A percentile compares a stretch with the other conserved stretches of the same genome.
Evolutionary conservation across 2,329 filamentous ascomycete species (phyloP).

Genomic region (Microascus cirrosus): DNA sequence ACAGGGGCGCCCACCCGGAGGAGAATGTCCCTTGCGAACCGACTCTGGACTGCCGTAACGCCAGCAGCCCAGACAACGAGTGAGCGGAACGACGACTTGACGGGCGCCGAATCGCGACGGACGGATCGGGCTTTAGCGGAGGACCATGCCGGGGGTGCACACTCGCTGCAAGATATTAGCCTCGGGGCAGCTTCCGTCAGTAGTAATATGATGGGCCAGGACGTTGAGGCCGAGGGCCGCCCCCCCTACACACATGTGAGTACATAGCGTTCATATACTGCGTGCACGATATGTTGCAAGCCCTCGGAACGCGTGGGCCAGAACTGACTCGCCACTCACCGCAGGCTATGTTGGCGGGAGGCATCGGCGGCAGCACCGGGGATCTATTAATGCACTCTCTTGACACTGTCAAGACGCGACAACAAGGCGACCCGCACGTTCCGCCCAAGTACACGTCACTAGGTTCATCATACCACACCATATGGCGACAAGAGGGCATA

Average conservation of each 20-base stretch:
- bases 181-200: slow-evolving; percentile 7
- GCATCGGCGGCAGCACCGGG: slow-evolving; percentile 81
- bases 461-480: slow-evolving; percentile 83
- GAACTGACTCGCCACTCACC: neutral
- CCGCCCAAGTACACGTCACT: slow-evolving; percentile 89
- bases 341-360: slow-evolving; percentile 90
- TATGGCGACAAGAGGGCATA: slow-evolving; percentile 84
- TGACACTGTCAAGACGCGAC: slow-evolving; percentile 95
- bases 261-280: slow-evolving; percentile 3
- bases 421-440: slow-evolving; percentile 89
- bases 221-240: slow-evolving; percentile 29
- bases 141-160: slow-evolving; percentile 18
- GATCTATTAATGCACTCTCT: slow-evolving; percentile 98
- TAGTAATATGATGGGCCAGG: slow-evolving; percentile 22
- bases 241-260: slow-evolving; percentile 32
- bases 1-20: neutral
- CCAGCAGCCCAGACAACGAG: neutral
- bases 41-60: neutral
- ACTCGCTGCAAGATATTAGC: slow-evolving; percentile 17
- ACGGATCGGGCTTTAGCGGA: slow-evolving; percentile 19
- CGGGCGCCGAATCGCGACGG: slow-evolving; percentile 14
- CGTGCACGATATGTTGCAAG: neutral
- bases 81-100: neutral
- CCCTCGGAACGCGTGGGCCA: neutral
- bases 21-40: slow-evolving; percentile 2